These are phyloP conservation scores for Trifolium dubium DNA, from an alignment of 306 rosid species.

Conservation along the genomic window DNA sequence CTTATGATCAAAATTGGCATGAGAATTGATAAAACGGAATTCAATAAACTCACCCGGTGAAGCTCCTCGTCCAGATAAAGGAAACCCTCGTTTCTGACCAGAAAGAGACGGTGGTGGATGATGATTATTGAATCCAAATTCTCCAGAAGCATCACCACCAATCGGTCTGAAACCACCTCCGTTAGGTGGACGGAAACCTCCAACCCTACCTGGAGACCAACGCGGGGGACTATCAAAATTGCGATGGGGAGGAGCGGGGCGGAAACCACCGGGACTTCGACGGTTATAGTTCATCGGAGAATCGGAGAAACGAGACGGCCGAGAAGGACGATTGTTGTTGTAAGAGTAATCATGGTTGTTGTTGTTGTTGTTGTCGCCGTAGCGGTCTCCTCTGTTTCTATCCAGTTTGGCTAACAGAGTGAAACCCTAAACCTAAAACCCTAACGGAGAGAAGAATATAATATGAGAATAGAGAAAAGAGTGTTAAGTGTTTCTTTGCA, in stretches of 20 bases:
- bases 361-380: conserved; percentile 49
- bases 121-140: conserved; percentile 52
- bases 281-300: conserved; percentile 58
- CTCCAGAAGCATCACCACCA: conserved; percentile 46
- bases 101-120: conserved; percentile 55
- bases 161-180: conserved; percentile 42
- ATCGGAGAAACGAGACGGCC: conserved; percentile 71
- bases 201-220: conserved; percentile 56
- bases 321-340: conserved; percentile 52
- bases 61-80: conserved; percentile 60
- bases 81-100: conserved; percentile 83
- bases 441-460: not conserved
- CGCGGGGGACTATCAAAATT: conserved; percentile 68
- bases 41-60: conserved; percentile 67
- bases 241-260: conserved; percentile 44
- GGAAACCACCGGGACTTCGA: conserved; percentile 59
- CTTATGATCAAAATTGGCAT: not conserved
- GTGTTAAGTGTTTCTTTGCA: conserved; percentile 7
- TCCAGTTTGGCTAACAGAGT: conserved; percentile 73
- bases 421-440: conserved; percentile 62
- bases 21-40: not conserved
- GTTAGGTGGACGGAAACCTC: conserved; percentile 53
- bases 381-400: conserved; percentile 88
- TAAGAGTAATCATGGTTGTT: conserved; percentile 42
- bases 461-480: not conserved